Conservation (phyloP, 495 filamentous ascomycete species). For the Aspergillus biplanus region DNA sequence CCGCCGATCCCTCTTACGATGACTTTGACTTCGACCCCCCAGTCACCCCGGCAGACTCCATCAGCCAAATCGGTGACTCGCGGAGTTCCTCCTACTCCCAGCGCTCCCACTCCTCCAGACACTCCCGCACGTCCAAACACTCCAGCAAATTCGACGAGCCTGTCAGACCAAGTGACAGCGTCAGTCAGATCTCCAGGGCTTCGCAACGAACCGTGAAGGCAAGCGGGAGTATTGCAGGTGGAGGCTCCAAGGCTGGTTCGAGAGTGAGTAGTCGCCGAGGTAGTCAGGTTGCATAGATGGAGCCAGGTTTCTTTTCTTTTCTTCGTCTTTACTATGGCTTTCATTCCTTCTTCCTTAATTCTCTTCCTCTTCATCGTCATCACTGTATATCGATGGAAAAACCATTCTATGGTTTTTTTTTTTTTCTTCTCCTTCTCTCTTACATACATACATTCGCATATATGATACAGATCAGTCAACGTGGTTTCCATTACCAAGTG, state of each 20-base stretch:
- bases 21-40: conserved; percentile 28
- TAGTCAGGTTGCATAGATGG: conserved; percentile 34
- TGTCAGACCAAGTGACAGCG: conserved; percentile 66
- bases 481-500: background rate
- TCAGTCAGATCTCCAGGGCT: conserved; percentile 61
- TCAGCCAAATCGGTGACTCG: conserved; percentile 39
- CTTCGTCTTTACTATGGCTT: conserved; percentile 6
- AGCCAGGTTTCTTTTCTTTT: conserved; percentile 9
- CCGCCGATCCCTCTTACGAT: conserved; percentile 35
- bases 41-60: conserved; percentile 43
- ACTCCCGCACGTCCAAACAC: conserved; percentile 34
- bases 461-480: background rate
- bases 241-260: conserved; percentile 31
- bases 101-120: conserved; percentile 36
- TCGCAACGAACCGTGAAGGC: conserved; percentile 47
- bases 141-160: conserved; percentile 43
- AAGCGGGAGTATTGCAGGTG: conserved; percentile 25
- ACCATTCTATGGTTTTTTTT: conserved; percentile 5
- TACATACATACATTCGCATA: conserved; percentile 7
- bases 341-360: conserved; percentile 12
- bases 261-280: conserved; percentile 37
- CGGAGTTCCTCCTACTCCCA: conserved; percentile 36
- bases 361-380: conserved; percentile 14
- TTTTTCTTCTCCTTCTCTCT: conserved; percentile 6
- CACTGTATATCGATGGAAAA: too few species aligned